Base-by-base conservation (phyloP, 176 grass and related monocot genomes). In the Ensete ventricosum region DNA sequence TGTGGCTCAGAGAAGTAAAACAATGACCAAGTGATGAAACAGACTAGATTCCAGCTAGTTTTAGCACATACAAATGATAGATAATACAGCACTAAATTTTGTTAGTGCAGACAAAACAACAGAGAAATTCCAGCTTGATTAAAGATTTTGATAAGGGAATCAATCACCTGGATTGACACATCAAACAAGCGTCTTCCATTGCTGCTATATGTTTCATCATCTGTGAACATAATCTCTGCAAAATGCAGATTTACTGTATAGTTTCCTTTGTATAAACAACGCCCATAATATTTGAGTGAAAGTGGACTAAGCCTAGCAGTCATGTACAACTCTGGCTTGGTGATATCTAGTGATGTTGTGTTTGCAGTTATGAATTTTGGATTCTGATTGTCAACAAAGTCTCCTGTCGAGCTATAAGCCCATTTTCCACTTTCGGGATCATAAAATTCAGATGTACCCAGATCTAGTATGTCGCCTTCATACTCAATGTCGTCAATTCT, bases 201-300 rank as follows among this genome's bases (percentile, higher is more conserved):
- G 52, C 77, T 70, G 14, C 51, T 51, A 22, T 59, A 78, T 69
- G 77, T 78, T 48, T 57, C 17, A 9, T 78, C 77, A 78, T 78
- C 65, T 59, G 65, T 78, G 17, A 78, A 59, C 53, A 23, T 19
- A 55, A 78, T 70, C 65, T 78, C 77, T 27, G 77, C 65, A 57
- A 78, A 70, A 48, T 78, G 77, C 52, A 78, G 64, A 14, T 57
- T 69, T 19, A 77, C 62, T 14, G 43, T 66, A 26, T 77, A 77
- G 24, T 52, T 53, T 65, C 75, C 75, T 64, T 77, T 52, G n/a
- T 52, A 14, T 34, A 77, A 52, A 50, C 75, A 77, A 66, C 26
- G 20, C 8, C 60, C 75, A 26, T 77, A 77, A n/a, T 77, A 77
- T 66, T 77, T 77, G 62, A 77, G 75, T 1, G 75, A 77, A 24